Evolutionary conservation across 148 eudicot genomes (phyloP), one percentile per base, ranked within the genome.

Genomic region (Selenicereus undatus): DNA sequence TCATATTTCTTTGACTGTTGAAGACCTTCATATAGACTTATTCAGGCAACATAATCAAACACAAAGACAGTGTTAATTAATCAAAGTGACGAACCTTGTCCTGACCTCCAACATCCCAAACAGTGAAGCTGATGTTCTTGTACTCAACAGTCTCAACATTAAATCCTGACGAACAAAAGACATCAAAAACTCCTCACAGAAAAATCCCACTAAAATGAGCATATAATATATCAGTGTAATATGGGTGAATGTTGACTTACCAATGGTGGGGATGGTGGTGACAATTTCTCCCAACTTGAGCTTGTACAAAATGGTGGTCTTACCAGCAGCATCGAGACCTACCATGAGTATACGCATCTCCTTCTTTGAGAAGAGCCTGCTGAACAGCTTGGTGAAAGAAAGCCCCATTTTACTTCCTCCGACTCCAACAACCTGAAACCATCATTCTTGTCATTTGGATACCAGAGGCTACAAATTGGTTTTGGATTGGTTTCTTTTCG

Each of bases 21-120:
- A 0, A 56, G 22, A 56, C 7, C 22, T 56, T 56, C 21, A 56
- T 3, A 20, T 20, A 3, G 20, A 17, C 22, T 56, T 20, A 56
- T 56, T 56, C 62, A 18, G 16, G 22, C 52, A 48, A 48, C 62
- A 64, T n/a, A 64, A 64, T 11, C 3, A 64, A 22, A n/a, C 13
- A 24, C 27, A 8, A n/a, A 22, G 4, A 64, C 3, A 8, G 68
- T 24, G 12, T 9, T 64, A 8, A n/a, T 64, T 64, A 22, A 64
- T 64, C 68, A 5, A 8, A n/a, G 26, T n/a, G 3, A 7, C 29
- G 22, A n/a, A 64, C 68, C 68, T 64, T 64, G 68, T 64, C 68
- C 68, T 64, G 68, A n/a, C 68, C 68, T 64, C 68, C 68, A 64
- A 64, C 68, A 64, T 64, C 68, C 68, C 68, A 64, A 24, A 64